phyloP scores from a whole-genome alignment of 495 filamentous ascomycete species.

The Pseudomonodictys pantanalensis region DNA sequence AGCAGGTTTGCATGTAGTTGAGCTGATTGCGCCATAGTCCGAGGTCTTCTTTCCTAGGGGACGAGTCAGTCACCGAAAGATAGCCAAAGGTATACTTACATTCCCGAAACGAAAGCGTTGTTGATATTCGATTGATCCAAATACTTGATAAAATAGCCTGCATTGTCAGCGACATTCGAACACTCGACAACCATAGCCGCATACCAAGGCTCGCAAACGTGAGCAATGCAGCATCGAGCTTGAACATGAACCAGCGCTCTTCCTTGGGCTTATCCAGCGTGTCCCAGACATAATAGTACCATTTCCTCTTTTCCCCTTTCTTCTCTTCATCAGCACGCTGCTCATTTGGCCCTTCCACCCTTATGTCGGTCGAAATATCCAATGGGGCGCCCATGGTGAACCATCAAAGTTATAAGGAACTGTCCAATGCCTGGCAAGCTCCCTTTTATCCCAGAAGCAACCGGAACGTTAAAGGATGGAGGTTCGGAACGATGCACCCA shows the following conservation, averaged over 20 bases:
- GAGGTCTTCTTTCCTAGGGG: constrained; percentile 32
- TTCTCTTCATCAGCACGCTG: no score
- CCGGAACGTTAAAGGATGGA: no score
- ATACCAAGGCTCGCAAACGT: constrained; percentile 29
- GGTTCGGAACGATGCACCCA: no score
- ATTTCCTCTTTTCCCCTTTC: no score
- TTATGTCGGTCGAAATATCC: no score
- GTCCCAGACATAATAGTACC: constrained; percentile 32
- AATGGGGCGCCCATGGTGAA: no score
- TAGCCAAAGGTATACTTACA: background rate
- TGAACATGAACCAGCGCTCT: constrained; percentile 31
- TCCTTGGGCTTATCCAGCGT: constrained; percentile 27
- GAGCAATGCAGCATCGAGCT: constrained; percentile 32
- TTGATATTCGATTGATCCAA: constrained; percentile 59
- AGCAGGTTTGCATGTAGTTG: constrained; percentile 46
- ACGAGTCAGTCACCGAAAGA: background rate
- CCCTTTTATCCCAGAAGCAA: no score
- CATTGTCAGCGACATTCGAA: no score
- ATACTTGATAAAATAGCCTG: constrained; percentile 62
- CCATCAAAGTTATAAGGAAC: no score
- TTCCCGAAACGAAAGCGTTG: constrained; percentile 51
- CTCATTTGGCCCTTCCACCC: no score
- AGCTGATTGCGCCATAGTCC: constrained; percentile 30
- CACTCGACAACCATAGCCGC: no score
- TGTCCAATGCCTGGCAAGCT: no score